Base-by-base conservation (phyloP, 495 filamentous ascomycete genomes). In the Hyaloscypha variabilis region DNA sequence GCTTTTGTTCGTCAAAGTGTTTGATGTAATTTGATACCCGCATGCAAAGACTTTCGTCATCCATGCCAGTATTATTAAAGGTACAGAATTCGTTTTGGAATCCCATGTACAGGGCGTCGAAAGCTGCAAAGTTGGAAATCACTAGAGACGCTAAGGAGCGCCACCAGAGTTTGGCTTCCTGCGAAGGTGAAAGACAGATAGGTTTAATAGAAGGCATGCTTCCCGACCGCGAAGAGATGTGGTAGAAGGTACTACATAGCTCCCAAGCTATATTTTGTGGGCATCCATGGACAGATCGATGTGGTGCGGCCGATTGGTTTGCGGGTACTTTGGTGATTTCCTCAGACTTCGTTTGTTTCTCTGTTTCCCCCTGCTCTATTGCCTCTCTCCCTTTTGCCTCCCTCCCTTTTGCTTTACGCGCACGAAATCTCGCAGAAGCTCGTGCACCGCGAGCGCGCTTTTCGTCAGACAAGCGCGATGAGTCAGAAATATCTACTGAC, bases 131-230 rank as follows among this genome's bases (percentile, higher is more conserved):
- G 31, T 62, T 36, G 13, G 34, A 21, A 46, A 30, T 4, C 8
- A 2, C 25, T 34, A 62, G 30, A 25, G 31, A 49, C 19, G 24
- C 10, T 29, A 50, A 60, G 2, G 63, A 56, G 51, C 60, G 39
- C 63, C 57, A 66, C 63, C 63, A 66, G 29, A 66, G 28, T 46
- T 54, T 39, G 14, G 1, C 10, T 34, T 24, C 23, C 53, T 60
- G 21, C 42, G 14, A 24, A 3, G 28, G 5, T 8, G 6, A 39
- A 26, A 49, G 61, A n/a, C n/a, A 21, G 24, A 14, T 21, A 23
- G 11, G 34, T 28, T 13, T 60, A 17, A 24, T 2, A 6, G 6
- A 25, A 8, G 26, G 26, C 25, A 34, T 28, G 51, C 6, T 31
- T 58, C 4, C 30, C 11, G 57, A 28, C 3, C 5, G 28, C 13